Conservation (phyloP, 192 early-diverging fungal species). For the Backusella macrospora region DNA sequence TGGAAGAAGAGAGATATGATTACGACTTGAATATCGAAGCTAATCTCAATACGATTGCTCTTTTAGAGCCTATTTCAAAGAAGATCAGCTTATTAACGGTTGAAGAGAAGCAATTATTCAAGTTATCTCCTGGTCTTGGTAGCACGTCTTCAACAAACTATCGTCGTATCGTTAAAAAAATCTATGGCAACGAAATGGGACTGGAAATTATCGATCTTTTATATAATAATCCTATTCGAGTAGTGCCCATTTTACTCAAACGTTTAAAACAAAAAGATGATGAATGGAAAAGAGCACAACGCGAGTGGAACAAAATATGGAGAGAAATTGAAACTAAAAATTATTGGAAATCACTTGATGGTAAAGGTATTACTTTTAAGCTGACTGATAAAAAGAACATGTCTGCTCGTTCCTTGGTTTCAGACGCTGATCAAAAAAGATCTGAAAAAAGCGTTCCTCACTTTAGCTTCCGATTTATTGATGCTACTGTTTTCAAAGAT, state of each 20-base stretch:
- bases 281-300: constrained; percentile 88
- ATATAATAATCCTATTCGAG: constrained; percentile 85
- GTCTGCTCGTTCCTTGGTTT: constrained; percentile 69
- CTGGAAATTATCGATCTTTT: constrained; percentile 88
- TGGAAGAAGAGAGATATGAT: constrained; percentile 91
- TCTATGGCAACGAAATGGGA: constrained; percentile 86
- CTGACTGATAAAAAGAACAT: constrained; percentile 78
- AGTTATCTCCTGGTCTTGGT: constrained; percentile 74
- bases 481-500: constrained; percentile 73
- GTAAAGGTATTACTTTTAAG: constrained; percentile 91
- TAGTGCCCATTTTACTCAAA: constrained; percentile 90
- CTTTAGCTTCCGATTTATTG: constrained; percentile 74
- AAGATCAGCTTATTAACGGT: constrained; percentile 72
- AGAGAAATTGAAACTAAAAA: constrained; percentile 90
- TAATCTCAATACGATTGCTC: constrained; percentile 82
- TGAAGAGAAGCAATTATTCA: constrained; percentile 75
- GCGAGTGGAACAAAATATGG: constrained; percentile 74
- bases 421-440: constrained; percentile 62
- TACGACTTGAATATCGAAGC: constrained; percentile 97
- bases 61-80: constrained; percentile 85
- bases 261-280: constrained; percentile 98
- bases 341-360: constrained; percentile 93
- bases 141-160: constrained; percentile 85
- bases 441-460: constrained; percentile 43
- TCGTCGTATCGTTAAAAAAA: constrained; percentile 85